These are phyloP conservation scores for Penicillium argentinense DNA, from an alignment of 495 filamentous ascomycete species.

Conservation along the genomic window DNA sequence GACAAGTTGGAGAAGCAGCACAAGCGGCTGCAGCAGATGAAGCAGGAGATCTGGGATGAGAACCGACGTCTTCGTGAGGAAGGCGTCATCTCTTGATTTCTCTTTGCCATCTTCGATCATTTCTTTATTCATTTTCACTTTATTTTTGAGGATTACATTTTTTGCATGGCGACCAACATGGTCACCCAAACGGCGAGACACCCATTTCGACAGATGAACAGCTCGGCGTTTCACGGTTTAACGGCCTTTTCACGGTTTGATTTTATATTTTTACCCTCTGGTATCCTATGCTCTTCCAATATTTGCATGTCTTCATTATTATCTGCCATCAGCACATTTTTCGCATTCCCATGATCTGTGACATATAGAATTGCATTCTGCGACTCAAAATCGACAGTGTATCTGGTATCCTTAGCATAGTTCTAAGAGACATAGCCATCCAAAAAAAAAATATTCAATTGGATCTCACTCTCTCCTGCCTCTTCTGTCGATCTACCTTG, in stretches of 20 bases:
- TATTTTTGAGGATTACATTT: no score
- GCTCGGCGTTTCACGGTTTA: conserved; percentile 11
- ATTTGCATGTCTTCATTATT: background rate
- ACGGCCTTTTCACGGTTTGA: conserved; percentile 11
- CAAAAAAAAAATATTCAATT: background rate
- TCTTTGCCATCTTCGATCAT: conserved; percentile 5
- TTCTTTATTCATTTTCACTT: conserved; percentile 8
- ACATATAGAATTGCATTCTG: conserved; percentile 14
- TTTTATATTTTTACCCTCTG: conserved; percentile 4
- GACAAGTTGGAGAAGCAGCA: conserved; percentile 61
- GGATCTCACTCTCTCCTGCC: no score
- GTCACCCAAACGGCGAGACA: background rate
- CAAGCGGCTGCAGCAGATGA: conserved; percentile 58
- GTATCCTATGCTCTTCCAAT: background rate
- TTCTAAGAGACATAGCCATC: conserved; percentile 5
- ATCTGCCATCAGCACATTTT: conserved; percentile 1
- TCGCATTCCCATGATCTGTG: conserved; percentile 8
- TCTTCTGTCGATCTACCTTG: no score
- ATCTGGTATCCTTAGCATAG: conserved; percentile 4
- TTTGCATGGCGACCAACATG: conserved; percentile 18
- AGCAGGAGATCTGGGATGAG: conserved; percentile 64
- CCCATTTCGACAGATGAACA: conserved; percentile 7
- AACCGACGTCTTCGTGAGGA: conserved; percentile 28
- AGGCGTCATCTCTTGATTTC: conserved; percentile 16
- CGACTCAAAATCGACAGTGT: background rate